Evolutionary conservation across 1,139 yeast genomes (phyloP), one percentile per base, ranked within the genome.

Genomic region (Sugiyamaella japonica): DNA sequence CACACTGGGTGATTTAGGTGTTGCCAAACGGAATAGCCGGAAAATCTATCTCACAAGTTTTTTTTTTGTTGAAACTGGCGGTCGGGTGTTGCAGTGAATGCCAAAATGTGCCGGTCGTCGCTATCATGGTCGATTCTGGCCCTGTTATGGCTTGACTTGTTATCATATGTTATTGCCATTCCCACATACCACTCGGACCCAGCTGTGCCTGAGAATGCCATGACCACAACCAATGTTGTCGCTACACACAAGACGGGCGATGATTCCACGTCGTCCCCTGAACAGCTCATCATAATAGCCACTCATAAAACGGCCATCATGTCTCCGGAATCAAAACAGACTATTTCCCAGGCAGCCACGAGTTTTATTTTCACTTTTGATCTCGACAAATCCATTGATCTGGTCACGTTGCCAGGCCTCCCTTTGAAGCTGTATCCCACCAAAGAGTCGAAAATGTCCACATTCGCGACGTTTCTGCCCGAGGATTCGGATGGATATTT

Each of bases 381-480:
- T 43, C 48, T 61, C 36, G 20, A 41, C n/a, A 48, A 52, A 31
- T 48, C 63, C 7, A 48, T 43, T 7, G 54, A 57, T 34, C 12
- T 53, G 23, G 54, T 54, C 28, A 61, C 63, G 7, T 34, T 61
- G 7, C 61, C 62, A 1, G 63, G 61, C 3, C 42, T 62, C 16
- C 65, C 65, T 6, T 48, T 62, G 46, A 61, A 62, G 46, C 43
- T 62, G 36, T 56, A 59, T 37, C 65, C 65, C 2, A 16, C 34
- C 4, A 42, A 46, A 13, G 49, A 51, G 15, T 53, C 52, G 20
- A 50, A 48, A 42, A 31, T 54, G 44, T 54, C 61, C 7, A 56
- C 64, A 1, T 61, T 55, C 50, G 65, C 63, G 3, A 59, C 63
- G 7, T 58, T 61, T 32, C 29, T 61, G 16, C 64, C 64, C 10